phyloP scores from a whole-genome alignment of 2,329 filamentous ascomycete genomes.

The Coniosporium tulheliwenetii region DNA sequence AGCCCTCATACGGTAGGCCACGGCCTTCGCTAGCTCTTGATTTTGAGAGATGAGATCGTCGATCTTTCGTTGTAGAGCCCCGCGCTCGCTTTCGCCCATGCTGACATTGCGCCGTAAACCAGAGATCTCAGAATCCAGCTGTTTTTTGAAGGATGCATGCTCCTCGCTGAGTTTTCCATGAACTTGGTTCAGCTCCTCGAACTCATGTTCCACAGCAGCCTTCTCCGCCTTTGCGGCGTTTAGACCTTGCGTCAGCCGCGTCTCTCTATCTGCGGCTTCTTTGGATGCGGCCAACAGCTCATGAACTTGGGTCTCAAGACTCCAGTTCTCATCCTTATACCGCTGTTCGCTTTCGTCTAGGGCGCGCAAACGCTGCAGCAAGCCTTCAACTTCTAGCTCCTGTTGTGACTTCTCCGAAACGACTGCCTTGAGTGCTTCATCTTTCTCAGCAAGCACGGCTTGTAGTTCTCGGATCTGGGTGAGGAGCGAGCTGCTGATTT shows the following conservation, averaged over 20 bases:
- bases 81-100: slow-evolving; percentile 62
- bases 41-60: slow-evolving; percentile 83
- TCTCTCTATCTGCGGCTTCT: slow-evolving; percentile 68
- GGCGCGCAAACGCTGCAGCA: slow-evolving; percentile 64
- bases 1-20: slow-evolving; percentile 56
- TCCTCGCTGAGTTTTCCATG: slow-evolving; percentile 73
- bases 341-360: slow-evolving; percentile 89
- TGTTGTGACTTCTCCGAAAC: slow-evolving; percentile 63
- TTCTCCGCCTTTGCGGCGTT: slow-evolving; percentile 60
- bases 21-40: slow-evolving; percentile 72
- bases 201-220: slow-evolving; percentile 60
- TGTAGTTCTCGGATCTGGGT: slow-evolving; percentile 90
- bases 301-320: slow-evolving; percentile 80
- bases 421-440: slow-evolving; percentile 65
- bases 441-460: slow-evolving; percentile 67
- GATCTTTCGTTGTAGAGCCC: slow-evolving; percentile 66
- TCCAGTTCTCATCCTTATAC: slow-evolving; percentile 99
- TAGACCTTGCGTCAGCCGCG: slow-evolving; percentile 60
- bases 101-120: slow-evolving; percentile 66
- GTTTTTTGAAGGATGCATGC: slow-evolving; percentile 58
- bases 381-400: slow-evolving; percentile 66
- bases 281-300: slow-evolving; percentile 60
- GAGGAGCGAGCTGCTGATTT: slow-evolving; percentile 88
- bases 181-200: slow-evolving; percentile 74
- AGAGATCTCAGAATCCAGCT: slow-evolving; percentile 78